phyloP scores from a whole-genome alignment of 352 stramenopile species.

The Blastocystis sp. region DNA sequence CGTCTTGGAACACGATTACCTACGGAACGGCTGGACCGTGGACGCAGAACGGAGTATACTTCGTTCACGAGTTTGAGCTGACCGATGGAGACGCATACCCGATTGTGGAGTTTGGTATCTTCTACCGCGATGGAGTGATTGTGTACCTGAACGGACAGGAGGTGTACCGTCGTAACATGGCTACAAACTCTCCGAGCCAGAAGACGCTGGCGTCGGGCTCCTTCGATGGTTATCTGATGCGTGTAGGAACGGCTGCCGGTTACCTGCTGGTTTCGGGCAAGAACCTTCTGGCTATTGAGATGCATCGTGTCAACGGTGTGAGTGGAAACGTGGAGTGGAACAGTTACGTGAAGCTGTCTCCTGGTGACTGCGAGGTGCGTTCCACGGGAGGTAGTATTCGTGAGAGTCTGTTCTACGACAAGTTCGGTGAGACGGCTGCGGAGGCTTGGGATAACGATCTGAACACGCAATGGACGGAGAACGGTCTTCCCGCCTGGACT shows the following conservation, averaged over 20 bases:
- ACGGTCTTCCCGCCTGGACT: slow-evolving; percentile 51
- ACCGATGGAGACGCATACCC: slow-evolving; percentile 17
- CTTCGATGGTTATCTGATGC: slow-evolving; percentile 36
- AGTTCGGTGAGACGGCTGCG: slow-evolving; percentile 18
- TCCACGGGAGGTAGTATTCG: slow-evolving; percentile 30
- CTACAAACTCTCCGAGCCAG: not conserved
- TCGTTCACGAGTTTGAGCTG: slow-evolving; percentile 29
- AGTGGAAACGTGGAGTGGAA: not conserved
- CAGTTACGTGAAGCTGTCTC: not conserved
- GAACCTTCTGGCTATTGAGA: slow-evolving; percentile 48
- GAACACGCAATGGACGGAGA: slow-evolving; percentile 46
- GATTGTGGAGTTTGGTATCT: slow-evolving; percentile 44
- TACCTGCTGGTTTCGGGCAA: slow-evolving; percentile 33
- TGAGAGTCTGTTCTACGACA: slow-evolving; percentile 44
- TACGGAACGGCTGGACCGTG: not conserved
- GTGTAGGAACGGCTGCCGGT: slow-evolving; percentile 26
- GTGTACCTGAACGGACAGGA: slow-evolving; percentile 37
- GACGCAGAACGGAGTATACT: slow-evolving; percentile 41
- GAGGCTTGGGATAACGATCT: slow-evolving; percentile 32
- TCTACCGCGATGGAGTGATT: slow-evolving; percentile 23
- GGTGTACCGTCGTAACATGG: slow-evolving; percentile 44
- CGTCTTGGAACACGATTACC: not conserved
- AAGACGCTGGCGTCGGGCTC: not conserved
- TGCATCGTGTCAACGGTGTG: not conserved
- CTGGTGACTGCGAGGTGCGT: slow-evolving; percentile 16